A percentile compares a stretch with the other conserved stretches of the same genome.
Evolutionary conservation across 257 asterid species (phyloP).

Genomic region (Verbascum thapsus): DNA sequence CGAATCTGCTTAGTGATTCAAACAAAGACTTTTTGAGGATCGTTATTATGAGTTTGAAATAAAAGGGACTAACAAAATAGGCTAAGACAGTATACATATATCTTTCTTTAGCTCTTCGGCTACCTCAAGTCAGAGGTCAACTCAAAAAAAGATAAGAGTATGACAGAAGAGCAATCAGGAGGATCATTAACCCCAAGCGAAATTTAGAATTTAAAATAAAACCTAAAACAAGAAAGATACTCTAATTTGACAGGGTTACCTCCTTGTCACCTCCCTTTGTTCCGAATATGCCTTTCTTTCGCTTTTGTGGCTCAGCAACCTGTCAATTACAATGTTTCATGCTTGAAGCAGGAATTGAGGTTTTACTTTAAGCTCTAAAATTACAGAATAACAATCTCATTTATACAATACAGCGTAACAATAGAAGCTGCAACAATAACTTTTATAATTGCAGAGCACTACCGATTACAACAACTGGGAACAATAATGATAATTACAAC

Average conservation of each 20-base stretch:
- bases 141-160: conserved; percentile 8
- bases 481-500: conserved; percentile 1
- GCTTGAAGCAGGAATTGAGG: neutral
- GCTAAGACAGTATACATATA: neutral
- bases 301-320: conserved; percentile 98
- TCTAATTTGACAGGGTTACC: conserved; percentile 48
- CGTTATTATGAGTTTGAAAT: conserved; percentile 1
- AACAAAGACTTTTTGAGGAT: conserved; percentile 13
- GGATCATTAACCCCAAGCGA: conserved; percentile 12
- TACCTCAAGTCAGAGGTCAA: conserved; percentile 16
- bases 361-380: neutral
- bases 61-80: conserved; percentile 2
- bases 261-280: conserved; percentile 98
- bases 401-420: too few relatives aligned
- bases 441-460: neutral
- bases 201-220: conserved; percentile 5
- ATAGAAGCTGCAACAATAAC: too few relatives aligned
- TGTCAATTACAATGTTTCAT: conserved; percentile 36
- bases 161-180: conserved; percentile 12
- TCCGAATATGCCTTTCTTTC: conserved; percentile 96
- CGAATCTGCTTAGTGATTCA: neutral
- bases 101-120: conserved; percentile 20
- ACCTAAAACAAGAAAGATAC: conserved; percentile 3
- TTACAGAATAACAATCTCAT: too few relatives aligned
- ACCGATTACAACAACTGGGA: neutral